A percentile compares a stretch with the other conserved stretches of the same genome.
These are phyloP conservation scores for Mycena galopus DNA, from an alignment of 768 basidiomycete genomes.

Conservation along the genomic window DNA sequence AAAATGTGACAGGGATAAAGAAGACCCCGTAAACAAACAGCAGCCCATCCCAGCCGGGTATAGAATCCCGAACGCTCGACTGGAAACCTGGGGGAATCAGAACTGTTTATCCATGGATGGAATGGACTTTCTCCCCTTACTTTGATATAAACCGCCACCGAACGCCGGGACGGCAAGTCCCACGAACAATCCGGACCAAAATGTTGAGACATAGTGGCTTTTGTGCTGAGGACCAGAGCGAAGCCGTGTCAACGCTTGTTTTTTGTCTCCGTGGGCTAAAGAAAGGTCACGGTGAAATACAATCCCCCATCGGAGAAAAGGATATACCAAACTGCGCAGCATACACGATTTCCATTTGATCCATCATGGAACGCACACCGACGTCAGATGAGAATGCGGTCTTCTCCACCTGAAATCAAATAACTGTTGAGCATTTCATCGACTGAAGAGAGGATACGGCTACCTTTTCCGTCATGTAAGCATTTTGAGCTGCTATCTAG, in stretches of 20 bases:
- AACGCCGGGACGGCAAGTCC: slow-evolving; percentile 82
- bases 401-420: slow-evolving; percentile 67
- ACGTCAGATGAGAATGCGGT: slow-evolving; percentile 76
- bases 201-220: slow-evolving; percentile 78
- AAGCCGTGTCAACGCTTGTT: slow-evolving; percentile 78
- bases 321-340: slow-evolving; percentile 80
- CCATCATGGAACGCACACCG: slow-evolving; percentile 74
- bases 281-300: slow-evolving; percentile 5
- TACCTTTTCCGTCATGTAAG: slow-evolving; percentile 85
- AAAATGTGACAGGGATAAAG: slow-evolving; percentile 80
- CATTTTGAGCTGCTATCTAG: slow-evolving; percentile 76
- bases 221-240: slow-evolving; percentile 64
- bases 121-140: slow-evolving; percentile 49
- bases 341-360: slow-evolving; percentile 82
- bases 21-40: slow-evolving; percentile 85
- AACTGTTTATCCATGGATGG: not conserved
- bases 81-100: slow-evolving; percentile 63
- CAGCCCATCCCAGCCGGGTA: slow-evolving; percentile 81
- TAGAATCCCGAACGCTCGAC: slow-evolving; percentile 58
- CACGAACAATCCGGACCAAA: slow-evolving; percentile 78
- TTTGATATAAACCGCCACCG: slow-evolving; percentile 70
- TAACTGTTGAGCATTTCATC: slow-evolving; percentile 4
- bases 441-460: not conserved
- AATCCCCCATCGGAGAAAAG: not conserved
- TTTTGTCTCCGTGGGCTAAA: slow-evolving; percentile 76